Evolutionary conservation across 1,284 basidiomycete species (phyloP).

Genomic region (Rhodotorula sp.): DNA sequence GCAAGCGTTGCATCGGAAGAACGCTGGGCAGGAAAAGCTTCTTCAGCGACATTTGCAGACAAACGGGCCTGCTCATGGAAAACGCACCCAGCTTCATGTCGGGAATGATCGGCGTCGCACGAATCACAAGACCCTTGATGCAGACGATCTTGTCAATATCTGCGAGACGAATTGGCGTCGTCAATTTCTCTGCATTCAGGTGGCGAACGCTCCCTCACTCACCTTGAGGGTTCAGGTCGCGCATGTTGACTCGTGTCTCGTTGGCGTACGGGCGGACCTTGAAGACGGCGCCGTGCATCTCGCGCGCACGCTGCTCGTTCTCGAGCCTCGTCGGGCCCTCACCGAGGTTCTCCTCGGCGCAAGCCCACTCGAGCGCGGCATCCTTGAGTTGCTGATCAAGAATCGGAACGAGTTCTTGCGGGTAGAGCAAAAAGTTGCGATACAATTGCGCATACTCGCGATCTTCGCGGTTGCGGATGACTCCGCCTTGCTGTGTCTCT

Average conservation of each 20-base stretch:
- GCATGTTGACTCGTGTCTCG: slow-evolving; percentile 74
- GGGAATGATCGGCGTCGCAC: slow-evolving; percentile 94
- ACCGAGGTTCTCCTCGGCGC: slow-evolving; percentile 34
- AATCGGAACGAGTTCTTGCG: slow-evolving; percentile 92
- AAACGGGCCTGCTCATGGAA: too few relatives aligned
- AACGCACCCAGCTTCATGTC: slow-evolving; percentile 77
- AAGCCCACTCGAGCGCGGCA: slow-evolving; percentile 40
- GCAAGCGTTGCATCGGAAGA: slow-evolving; percentile 96
- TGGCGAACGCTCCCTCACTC: slow-evolving; percentile 41
- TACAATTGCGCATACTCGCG: slow-evolving; percentile 49
- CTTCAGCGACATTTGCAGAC: background rate
- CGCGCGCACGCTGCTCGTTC: slow-evolving; percentile 50
- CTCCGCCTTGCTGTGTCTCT: slow-evolving; percentile 60
- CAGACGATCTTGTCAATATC: slow-evolving; percentile 95
- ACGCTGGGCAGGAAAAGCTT: slow-evolving; percentile 57
- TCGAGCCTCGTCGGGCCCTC: slow-evolving; percentile 21
- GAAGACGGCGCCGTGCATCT: slow-evolving; percentile 77
- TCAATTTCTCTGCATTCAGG: background rate
- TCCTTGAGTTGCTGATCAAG: slow-evolving; percentile 97
- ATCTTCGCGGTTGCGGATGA: slow-evolving; percentile 53
- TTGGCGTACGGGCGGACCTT: slow-evolving; percentile 89
- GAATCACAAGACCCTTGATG: slow-evolving; percentile 94
- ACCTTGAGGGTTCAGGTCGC: slow-evolving; percentile 85
- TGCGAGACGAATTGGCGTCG: slow-evolving; percentile 46
- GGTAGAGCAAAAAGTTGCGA: slow-evolving; percentile 71